phyloP scores from a whole-genome alignment of 345 rosid genomes.

The Clausena lansium region DNA sequence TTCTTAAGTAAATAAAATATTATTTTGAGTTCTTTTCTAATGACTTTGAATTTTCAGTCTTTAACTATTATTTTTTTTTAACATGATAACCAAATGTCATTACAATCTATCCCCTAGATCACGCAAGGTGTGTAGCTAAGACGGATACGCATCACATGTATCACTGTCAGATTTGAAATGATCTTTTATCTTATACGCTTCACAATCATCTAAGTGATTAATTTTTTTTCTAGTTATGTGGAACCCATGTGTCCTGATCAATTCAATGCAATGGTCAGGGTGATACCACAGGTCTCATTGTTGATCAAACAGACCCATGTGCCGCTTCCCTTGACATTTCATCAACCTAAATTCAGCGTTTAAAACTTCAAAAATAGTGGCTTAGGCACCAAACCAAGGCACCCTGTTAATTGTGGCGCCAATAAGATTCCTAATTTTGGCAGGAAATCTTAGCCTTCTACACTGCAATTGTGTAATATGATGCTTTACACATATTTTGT shows the following conservation, averaged over 20 bases:
- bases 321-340: background rate
- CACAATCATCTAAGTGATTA: background rate
- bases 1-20: background rate
- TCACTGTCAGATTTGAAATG: background rate
- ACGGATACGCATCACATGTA: background rate
- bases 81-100: background rate
- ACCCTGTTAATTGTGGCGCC: background rate
- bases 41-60: background rate
- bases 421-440: background rate
- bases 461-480: background rate
- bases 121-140: background rate
- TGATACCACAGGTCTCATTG: background rate
- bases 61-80: background rate
- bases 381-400: background rate
- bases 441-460: background rate
- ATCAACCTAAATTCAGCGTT: background rate
- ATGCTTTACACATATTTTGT: background rate
- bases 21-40: background rate
- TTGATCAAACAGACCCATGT: background rate
- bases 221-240: background rate
- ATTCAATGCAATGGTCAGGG: background rate
- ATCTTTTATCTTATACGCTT: background rate
- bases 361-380: slow-evolving; percentile 1
- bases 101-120: background rate
- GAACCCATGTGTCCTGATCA: background rate